Evolutionary conservation across 805 yeast species (phyloP).

Genomic region (Grigorovia transvaalensis): DNA sequence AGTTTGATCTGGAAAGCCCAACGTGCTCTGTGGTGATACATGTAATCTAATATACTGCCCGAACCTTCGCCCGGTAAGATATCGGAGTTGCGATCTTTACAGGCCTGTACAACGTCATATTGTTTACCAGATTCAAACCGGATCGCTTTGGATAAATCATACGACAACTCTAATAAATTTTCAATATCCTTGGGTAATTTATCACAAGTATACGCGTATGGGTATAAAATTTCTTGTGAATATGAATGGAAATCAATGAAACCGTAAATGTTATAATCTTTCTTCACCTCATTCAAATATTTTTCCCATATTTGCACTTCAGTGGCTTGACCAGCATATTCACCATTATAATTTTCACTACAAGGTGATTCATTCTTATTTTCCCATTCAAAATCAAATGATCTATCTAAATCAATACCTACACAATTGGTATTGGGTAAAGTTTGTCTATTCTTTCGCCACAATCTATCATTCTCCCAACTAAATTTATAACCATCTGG

Average conservation of each 20-base stretch:
- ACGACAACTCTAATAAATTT: conserved; percentile 69
- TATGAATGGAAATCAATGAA: conserved; percentile 79
- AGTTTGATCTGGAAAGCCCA: conserved; percentile 81
- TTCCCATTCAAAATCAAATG: conserved; percentile 66
- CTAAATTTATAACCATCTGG: conserved; percentile 87
- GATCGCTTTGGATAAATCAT: conserved; percentile 67
- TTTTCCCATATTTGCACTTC: conserved; percentile 44
- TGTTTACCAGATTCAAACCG: conserved; percentile 51
- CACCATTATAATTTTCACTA: conserved; percentile 77
- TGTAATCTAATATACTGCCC: conserved; percentile 71
- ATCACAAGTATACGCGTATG: conserved; percentile 72
- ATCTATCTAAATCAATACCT: conserved; percentile 83
- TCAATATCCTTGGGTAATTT: conserved; percentile 70
- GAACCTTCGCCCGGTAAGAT: conserved; percentile 64
- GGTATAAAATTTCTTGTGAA: conserved; percentile 72
- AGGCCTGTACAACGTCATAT: conserved; percentile 67
- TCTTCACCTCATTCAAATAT: conserved; percentile 34
- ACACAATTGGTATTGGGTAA: conserved; percentile 47
- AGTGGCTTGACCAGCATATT: conserved; percentile 53
- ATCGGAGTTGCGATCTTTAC: conserved; percentile 69
- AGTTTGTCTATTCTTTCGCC: conserved; percentile 78
- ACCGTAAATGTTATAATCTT: conserved; percentile 41
- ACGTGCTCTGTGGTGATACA: conserved; percentile 71
- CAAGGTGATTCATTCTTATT: conserved; percentile 57
- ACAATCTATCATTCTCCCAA: conserved; percentile 70